Base-by-base conservation (phyloP, 345 rosid species). In the Erodium maritimum region DNA sequence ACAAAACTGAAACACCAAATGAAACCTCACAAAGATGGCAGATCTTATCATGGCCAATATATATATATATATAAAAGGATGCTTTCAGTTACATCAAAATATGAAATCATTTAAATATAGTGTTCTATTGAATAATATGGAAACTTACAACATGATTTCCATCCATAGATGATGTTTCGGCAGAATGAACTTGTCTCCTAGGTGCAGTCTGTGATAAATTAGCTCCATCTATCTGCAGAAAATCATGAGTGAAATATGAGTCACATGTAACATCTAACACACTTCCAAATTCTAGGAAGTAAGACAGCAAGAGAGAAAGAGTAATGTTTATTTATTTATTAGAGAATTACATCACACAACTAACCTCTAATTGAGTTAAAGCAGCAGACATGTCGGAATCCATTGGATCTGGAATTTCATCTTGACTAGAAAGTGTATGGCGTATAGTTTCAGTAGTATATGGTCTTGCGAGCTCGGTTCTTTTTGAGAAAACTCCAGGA, bases 401-500 rank as follows among this genome's bases (percentile, higher is more conserved):
- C 76, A 78, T 61, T 25, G 50, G 64, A 66, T 69, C 76, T 37
- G 88, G 75, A 68, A 70, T 75, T 77, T 82, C 73, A 34, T 74
- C 82, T 64, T 79, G 74, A 61, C 66, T 69, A 61, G 79, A 62
- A n/a, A 63, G 67, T 81, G 19, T n/a, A n/a, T n/a, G n/a, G n/a
- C n/a, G 76, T 57, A 72, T 55, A 72, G 70, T 19, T 78, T 77
- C 65, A 73, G 50, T 58, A 67, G 65, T 62, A n/a, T n/a, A n/a
- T 71, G 65, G 53, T 45, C 61, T 75, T 58, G 55, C 61, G 18
- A 65, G 65, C n/a, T 73, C 71, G 24, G 69, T 60, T 50, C 66
- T 71, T 73, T 74, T 65, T 59, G 52, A 5, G 11, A 66, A 45
- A 61, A 91, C 83, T 80, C 75, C 81, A 61, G 90, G 84, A 69